Percentiles rank a stretch among this genome's conserved stretches.
phyloP scores from a whole-genome alignment of 73 alveolate species.

The Diophrys appendiculata region DNA sequence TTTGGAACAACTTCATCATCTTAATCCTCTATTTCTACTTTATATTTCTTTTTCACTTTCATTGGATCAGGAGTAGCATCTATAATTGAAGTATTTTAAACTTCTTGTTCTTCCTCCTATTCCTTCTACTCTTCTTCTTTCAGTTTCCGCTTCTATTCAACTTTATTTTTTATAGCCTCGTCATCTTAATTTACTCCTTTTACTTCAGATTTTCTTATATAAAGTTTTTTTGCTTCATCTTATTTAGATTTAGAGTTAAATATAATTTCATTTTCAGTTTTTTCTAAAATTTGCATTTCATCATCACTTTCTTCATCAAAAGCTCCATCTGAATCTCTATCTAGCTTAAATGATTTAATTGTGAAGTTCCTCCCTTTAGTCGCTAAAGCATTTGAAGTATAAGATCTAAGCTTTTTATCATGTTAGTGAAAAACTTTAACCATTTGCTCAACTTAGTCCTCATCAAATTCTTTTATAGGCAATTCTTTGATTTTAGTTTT shows the following conservation, averaged over 20 bases:
- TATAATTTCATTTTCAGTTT: background rate
- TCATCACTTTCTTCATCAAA: too few relatives aligned
- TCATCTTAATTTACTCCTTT: background rate
- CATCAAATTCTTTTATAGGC: too few relatives aligned
- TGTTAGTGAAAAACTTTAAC: too few relatives aligned
- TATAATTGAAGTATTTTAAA: too few relatives aligned
- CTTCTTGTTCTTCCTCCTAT: background rate
- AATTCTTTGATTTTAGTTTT: too few relatives aligned
- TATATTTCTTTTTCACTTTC: background rate
- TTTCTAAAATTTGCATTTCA: too few relatives aligned
- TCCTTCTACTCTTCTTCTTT: background rate
- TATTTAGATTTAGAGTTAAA: background rate
- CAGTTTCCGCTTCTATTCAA: background rate
- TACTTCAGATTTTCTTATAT: background rate
- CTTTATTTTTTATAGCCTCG: background rate
- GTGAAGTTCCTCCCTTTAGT: too few relatives aligned
- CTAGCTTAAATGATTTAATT: too few relatives aligned
- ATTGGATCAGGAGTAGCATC: background rate
- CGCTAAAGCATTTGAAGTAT: too few relatives aligned
- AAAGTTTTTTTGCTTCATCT: background rate
- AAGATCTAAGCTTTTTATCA: too few relatives aligned
- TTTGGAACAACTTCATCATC: background rate
- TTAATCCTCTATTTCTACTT: background rate
- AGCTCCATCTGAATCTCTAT: too few relatives aligned
- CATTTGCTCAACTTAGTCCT: too few relatives aligned